A percentile compares a stretch with the other conserved stretches of the same genome.
Evolutionary conservation across 1,284 basidiomycete species (phyloP).

Genomic region (Porodaedalea pini): DNA sequence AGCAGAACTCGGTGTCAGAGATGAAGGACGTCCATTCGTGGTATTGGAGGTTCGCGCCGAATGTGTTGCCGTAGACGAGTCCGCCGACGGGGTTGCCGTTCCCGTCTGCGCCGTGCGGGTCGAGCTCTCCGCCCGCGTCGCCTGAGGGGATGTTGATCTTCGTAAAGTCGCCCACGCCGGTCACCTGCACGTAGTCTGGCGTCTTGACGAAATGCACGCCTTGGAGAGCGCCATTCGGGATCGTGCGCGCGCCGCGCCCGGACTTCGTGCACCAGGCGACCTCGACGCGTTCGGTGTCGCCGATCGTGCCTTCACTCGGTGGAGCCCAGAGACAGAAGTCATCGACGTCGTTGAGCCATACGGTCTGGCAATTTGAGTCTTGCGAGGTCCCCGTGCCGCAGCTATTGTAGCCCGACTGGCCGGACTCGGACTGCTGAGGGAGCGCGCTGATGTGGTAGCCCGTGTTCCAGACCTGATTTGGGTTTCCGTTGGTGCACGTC

Average conservation of each 20-base stretch:
- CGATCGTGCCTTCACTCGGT: constrained; percentile 37
- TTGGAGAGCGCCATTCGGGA: constrained; percentile 43
- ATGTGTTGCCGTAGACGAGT: constrained; percentile 54
- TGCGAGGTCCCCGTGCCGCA: constrained; percentile 50
- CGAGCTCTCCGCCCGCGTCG: constrained; percentile 36
- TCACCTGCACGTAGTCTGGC: constrained; percentile 44
- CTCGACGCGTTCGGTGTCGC: constrained; percentile 44
- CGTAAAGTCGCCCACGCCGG: constrained; percentile 32
- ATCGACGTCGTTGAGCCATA: constrained; percentile 45
- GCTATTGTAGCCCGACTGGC: constrained; percentile 52
- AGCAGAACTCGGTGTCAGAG: constrained; percentile 54
- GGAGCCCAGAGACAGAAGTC: constrained; percentile 33
- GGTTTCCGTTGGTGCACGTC: constrained; percentile 35
- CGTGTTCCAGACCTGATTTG: constrained; percentile 49
- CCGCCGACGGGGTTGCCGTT: constrained; percentile 60
- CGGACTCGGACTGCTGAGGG: constrained; percentile 45
- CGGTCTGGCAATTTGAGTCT: constrained; percentile 52
- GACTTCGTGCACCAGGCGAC: constrained; percentile 52
- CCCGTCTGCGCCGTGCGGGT: constrained; percentile 32
- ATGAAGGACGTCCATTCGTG: constrained; percentile 42
- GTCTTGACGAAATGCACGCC: constrained; percentile 46
- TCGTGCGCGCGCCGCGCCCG: constrained; percentile 44
- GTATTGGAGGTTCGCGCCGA: constrained; percentile 29
- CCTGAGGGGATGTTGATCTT: constrained; percentile 30
- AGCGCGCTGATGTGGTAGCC: constrained; percentile 41